A percentile compares a stretch with the other conserved stretches of the same genome.
Conservation (phyloP, 495 filamentous ascomycete genomes). For the Penicillium robsamsonii region DNA sequence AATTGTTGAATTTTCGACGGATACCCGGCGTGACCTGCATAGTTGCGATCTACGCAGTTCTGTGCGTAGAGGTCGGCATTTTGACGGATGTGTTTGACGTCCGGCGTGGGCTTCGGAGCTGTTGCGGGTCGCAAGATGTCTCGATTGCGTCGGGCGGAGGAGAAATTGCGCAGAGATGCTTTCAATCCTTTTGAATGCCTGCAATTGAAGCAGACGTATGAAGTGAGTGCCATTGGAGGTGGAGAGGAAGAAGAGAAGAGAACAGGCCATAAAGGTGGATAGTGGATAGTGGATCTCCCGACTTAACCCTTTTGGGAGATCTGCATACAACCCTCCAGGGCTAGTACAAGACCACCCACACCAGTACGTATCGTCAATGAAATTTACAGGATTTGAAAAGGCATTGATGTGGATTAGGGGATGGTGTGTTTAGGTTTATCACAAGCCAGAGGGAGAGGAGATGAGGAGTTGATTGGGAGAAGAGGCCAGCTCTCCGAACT, state of each 20-base stretch:
- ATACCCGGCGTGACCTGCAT: conserved; percentile 61
- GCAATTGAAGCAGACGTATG: conserved; percentile 43
- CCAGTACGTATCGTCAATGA: neutral
- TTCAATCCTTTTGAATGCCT: conserved; percentile 19
- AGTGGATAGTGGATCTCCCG: conserved; percentile 13
- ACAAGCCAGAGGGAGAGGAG: neutral
- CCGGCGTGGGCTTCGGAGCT: conserved; percentile 75
- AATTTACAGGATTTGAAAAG: neutral
- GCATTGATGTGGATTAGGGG: neutral
- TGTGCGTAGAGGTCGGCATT: conserved; percentile 73
- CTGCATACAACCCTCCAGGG: neutral
- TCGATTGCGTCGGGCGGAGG: conserved; percentile 24
- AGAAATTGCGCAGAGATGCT: conserved; percentile 29
- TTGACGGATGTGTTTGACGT: conserved; percentile 86
- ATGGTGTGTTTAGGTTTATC: neutral
- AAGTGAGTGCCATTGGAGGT: conserved; percentile 27
- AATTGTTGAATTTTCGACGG: conserved; percentile 68
- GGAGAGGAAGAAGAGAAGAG: conserved; percentile 10
- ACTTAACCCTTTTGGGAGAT: conserved; percentile 5
- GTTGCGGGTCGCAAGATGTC: conserved; percentile 57
- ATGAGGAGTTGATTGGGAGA: neutral
- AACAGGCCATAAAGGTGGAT: neutral
- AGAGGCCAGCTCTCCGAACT: neutral
- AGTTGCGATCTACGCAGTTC: conserved; percentile 86
- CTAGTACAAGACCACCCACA: neutral